Evolutionary conservation across 768 basidiomycete species (phyloP), one percentile per base, ranked within the genome.

Genomic region (Podaxis mareebaensis): DNA sequence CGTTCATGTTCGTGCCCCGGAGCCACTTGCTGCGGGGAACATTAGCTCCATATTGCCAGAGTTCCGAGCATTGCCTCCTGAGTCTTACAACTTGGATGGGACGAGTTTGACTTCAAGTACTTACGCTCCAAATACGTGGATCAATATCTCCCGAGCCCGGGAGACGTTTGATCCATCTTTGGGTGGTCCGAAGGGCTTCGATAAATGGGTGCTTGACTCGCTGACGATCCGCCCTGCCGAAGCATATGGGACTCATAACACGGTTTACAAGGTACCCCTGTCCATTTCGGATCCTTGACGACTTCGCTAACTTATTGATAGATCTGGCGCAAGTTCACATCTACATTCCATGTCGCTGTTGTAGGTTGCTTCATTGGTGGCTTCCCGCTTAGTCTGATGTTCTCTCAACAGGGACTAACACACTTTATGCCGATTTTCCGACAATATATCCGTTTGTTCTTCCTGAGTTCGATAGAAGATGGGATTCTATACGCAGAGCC

Each of bases 321-420:
- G 91, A 92, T 93, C 52, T 93, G 91, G 91, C 73, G 83, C 46
- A 90, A 91, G 66, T 92, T 93, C 69, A 68, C 68, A 15, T 83
- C 77, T 68, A 86, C 83, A 0, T 87, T 87, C 67, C 28, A 53
- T 0, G 79, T 85, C 0, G 78, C 84, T 20, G 66, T 69, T 11
- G 89, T 88, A 70, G 55, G 78, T 73, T 39, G n/a, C 17, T 28
- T 53, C 55, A 44, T 28, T 12, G 46, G 53, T 58, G n/a, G 49
- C 20, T 40, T 20, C 17, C 60, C 39, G 57, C 36, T 13, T 20
- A 54, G 46, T 42, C 24, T 61, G 20, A 62, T 38, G n/a, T 51
- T 39, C 22, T 13, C 17, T 17, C 46, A n/a, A 40, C 52, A 84
- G 82, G 79, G 79, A 10, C 62, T 85, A 5, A 77, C 80, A 65